Percentiles rank a stretch among this genome's conserved stretches.
Evolutionary conservation across 2,329 filamentous ascomycete genomes (phyloP).

Genomic region (Aureobasidium sp.): DNA sequence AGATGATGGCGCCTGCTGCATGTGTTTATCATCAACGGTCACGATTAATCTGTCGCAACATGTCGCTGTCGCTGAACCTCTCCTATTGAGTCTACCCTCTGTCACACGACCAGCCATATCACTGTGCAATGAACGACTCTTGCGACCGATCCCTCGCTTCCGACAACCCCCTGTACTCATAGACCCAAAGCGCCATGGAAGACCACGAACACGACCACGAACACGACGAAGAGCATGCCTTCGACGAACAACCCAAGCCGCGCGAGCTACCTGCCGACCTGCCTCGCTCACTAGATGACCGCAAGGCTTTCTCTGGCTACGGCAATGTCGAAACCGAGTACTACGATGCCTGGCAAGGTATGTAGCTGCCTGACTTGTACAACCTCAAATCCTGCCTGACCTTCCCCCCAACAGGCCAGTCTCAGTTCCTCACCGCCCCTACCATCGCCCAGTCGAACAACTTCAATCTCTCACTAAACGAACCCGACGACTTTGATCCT

Average conservation of each 20-base stretch:
- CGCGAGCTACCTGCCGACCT: slow-evolving; percentile 69
- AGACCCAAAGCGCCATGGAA: background rate
- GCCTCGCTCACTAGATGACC: slow-evolving; percentile 84
- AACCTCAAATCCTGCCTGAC: background rate
- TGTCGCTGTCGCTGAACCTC: background rate
- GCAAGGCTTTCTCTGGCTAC: slow-evolving; percentile 58
- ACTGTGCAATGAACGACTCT: background rate
- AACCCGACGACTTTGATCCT: slow-evolving; percentile 60
- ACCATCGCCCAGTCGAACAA: slow-evolving; percentile 74
- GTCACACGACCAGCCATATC: background rate
- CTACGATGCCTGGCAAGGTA: slow-evolving; percentile 98
- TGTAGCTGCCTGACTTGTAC: slow-evolving; percentile 26
- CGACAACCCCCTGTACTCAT: background rate
- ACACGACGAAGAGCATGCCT: background rate
- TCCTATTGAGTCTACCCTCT: background rate
- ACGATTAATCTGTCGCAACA: background rate
- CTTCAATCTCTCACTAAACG: slow-evolving; percentile 79
- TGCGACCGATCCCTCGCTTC: background rate
- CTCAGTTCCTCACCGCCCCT: slow-evolving; percentile 85
- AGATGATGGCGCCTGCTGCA: background rate
- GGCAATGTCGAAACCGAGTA: slow-evolving; percentile 82
- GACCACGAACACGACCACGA: background rate
- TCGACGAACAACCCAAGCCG: slow-evolving; percentile 18
- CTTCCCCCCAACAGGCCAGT: slow-evolving; percentile 59
- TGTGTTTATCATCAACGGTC: background rate